A percentile compares a stretch with the other conserved stretches of the same genome.
These are phyloP conservation scores for Endoconidiophora laricicola DNA, from an alignment of 2,329 filamentous ascomycete species.

Conservation along the genomic window DNA sequence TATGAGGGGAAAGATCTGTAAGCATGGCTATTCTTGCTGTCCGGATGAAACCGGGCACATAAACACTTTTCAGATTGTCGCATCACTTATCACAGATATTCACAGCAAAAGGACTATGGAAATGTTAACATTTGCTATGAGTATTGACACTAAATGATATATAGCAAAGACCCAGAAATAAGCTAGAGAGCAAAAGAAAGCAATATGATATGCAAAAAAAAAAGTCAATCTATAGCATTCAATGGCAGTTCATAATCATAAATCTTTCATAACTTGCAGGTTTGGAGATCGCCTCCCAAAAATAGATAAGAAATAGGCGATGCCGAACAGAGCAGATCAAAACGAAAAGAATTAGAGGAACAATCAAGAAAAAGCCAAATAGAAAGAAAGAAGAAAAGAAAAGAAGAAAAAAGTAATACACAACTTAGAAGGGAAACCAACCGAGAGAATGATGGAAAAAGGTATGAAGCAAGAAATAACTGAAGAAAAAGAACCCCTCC, in stretches of 20 bases:
- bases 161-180: too few relatives aligned
- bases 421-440: neutral
- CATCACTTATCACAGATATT: too few relatives aligned
- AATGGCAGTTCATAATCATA: neutral
- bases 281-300: neutral
- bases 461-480: neutral
- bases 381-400: neutral
- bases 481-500: neutral
- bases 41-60: too few relatives aligned
- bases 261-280: neutral
- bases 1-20: too few relatives aligned
- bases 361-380: neutral
- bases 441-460: neutral
- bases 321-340: neutral
- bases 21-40: too few relatives aligned
- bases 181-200: too few relatives aligned
- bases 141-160: too few relatives aligned
- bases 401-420: conserved; percentile 1
- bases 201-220: neutral
- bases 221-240: neutral
- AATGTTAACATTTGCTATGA: too few relatives aligned
- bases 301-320: neutral
- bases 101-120: too few relatives aligned
- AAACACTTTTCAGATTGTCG: too few relatives aligned
- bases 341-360: conserved; percentile 1